phyloP scores from a whole-genome alignment of 306 rosid species.

The Rosa persica region DNA sequence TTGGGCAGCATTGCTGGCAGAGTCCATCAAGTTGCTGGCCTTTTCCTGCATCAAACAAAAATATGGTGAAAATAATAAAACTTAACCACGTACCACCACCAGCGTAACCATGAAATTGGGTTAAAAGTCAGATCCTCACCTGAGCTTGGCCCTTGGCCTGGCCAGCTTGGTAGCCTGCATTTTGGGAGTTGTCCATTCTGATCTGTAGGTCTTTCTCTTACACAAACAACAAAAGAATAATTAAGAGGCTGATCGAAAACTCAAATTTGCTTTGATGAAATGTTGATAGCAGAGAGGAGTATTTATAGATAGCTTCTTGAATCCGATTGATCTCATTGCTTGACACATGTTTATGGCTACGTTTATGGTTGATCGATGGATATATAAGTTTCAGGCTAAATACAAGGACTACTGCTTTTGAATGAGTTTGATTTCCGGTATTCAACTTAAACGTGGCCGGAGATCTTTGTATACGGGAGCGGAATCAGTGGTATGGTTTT shows the following conservation, averaged over 20 bases:
- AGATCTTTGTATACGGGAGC: neutral
- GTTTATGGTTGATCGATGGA: neutral
- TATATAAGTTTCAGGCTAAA: neutral
- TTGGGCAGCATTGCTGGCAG: conserved; percentile 40
- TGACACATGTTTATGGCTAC: neutral
- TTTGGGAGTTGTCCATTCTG: conserved; percentile 41
- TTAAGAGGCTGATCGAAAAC: neutral
- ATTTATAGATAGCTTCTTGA: neutral
- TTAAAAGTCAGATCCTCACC: neutral
- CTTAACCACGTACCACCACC: neutral
- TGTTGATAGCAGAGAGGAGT: neutral
- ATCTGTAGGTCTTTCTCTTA: neutral
- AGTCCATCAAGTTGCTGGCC: conserved; percentile 35
- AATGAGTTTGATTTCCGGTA: neutral
- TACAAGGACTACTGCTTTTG: neutral
- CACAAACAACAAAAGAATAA: neutral
- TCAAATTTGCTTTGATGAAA: neutral
- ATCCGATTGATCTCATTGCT: neutral
- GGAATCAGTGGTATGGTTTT: neutral
- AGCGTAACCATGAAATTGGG: neutral
- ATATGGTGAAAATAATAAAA: neutral
- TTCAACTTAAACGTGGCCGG: neutral
- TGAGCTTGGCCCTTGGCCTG: conserved; percentile 40
- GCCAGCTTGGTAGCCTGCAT: conserved; percentile 37
- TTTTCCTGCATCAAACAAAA: conserved; percentile 37